Base-by-base conservation (phyloP, 208 protist species). In the Crithidia expoeki region DNA sequence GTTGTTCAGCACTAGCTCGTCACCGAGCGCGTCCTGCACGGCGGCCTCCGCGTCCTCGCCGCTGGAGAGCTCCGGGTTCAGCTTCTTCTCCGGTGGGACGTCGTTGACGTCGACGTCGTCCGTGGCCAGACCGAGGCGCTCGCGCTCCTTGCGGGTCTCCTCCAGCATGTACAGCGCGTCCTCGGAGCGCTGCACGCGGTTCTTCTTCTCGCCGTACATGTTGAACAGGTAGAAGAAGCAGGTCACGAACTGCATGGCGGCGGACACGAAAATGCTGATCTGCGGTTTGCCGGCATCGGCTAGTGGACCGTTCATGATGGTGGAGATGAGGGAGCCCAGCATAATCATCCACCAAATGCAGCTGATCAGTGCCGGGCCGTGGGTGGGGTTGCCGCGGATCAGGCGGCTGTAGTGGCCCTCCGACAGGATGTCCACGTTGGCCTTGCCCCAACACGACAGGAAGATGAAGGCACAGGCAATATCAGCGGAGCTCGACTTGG, bases 351-450 rank as follows among this genome's bases (percentile, higher is more conserved):
- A 58, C 88, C 85, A 94, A 17, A 94, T 79, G 76, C 83, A 92
- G 36, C 79, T 89, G 40, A 94, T 84, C 23, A 94, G 79, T 44
- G 81, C 42, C 4, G 83, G 75, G 11, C 85, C 85, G 25, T 71
- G 58, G 46, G 55, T 44, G 7, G 88, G 88, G 46, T 78, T 32
- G n/a, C 51, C 36, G 40, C 78, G 79, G 27, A 94, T 83, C 36
- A 90, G 69, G 19, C 84, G 81, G 42, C 81, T 92, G 85, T 94
- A 94, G 62, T 87, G 84, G 36, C 88, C 88, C 68, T 94, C 80
- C 1, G 84, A 88, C 16, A 94, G 78, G 56, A 92, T 91, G 68
- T 94, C 88, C 51, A 94, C 76, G 61, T 86, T 88, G 27, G 83
- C 80, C 70, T 86, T 89, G 36, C 77, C 72, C 56, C 72, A 90